phyloP scores from a whole-genome alignment of 2,329 filamentous ascomycete genomes.

The Neurospora sp. region DNA sequence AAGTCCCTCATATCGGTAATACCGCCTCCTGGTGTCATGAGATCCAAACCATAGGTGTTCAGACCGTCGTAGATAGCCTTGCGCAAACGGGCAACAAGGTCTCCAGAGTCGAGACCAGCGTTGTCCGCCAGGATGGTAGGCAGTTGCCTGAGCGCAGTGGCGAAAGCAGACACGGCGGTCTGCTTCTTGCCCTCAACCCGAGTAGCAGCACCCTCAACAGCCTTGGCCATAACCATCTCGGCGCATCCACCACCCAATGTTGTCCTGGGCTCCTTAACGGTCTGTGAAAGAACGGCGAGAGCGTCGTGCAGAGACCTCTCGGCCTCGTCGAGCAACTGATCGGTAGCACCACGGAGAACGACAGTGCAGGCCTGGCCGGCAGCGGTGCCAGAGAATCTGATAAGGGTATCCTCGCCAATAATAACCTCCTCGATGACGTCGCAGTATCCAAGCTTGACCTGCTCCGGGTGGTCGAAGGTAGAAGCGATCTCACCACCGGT shows the following conservation, averaged over 20 bases:
- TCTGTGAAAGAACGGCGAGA: conserved; percentile 90
- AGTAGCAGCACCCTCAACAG: conserved; percentile 85
- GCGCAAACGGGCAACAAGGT: conserved; percentile 81
- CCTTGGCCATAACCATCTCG: conserved; percentile 99
- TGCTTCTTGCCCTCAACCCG: conserved; percentile 96
- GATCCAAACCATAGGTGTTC: conserved; percentile 82
- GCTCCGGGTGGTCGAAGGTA: conserved; percentile 95
- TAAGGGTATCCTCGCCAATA: conserved; percentile 93
- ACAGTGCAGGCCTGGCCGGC: conserved; percentile 93
- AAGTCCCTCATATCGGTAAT: conserved; percentile 93
- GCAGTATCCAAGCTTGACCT: conserved; percentile 91
- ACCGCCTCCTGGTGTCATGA: conserved; percentile 80
- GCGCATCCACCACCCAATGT: conserved; percentile 93
- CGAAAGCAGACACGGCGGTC: conserved; percentile 83
- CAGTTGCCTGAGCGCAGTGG: conserved; percentile 78
- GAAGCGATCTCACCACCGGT: conserved; percentile 96
- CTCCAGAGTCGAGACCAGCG: conserved; percentile 88
- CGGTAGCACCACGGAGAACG: conserved; percentile 88
- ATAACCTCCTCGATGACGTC: conserved; percentile 96
- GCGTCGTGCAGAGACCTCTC: conserved; percentile 95
- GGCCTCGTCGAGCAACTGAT: conserved; percentile 93
- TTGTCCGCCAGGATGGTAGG: conserved; percentile 97
- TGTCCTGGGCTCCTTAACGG: conserved; percentile 85
- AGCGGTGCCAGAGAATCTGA: conserved; percentile 93
- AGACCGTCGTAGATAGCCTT: conserved; percentile 93